These are phyloP conservation scores for Paramecium caudatum DNA, from an alignment of 73 alveolate species.

Conservation along the genomic window DNA sequence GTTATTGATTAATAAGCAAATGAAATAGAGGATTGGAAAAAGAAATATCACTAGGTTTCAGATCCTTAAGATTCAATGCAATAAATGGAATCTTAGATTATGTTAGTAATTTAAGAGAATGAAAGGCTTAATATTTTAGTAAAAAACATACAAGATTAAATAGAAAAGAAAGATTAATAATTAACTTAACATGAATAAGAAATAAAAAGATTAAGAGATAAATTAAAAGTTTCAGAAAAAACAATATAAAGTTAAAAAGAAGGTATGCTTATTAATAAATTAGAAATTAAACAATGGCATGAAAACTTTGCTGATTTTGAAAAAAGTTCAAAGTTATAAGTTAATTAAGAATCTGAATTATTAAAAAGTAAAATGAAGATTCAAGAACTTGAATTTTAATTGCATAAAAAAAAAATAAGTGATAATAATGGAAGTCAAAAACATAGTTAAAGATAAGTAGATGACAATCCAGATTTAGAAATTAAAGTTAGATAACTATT, in stretches of 20 bases:
- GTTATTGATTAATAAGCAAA: slow-evolving; percentile 52
- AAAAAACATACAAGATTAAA: slow-evolving; percentile 24
- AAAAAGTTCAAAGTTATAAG: neutral
- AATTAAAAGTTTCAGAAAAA: slow-evolving; percentile 27
- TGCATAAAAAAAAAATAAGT: slow-evolving; percentile 40
- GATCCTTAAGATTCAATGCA: slow-evolving; percentile 58
- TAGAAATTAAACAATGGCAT: slow-evolving; percentile 64
- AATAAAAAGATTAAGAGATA: slow-evolving; percentile 27
- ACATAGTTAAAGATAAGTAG: neutral
- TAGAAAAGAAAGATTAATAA: slow-evolving; percentile 32
- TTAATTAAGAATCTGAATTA: slow-evolving; percentile 49
- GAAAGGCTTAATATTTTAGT: slow-evolving; percentile 52
- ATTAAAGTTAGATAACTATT: slow-evolving; percentile 1
- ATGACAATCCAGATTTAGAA: slow-evolving; percentile 45
- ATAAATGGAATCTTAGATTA: slow-evolving; percentile 52
- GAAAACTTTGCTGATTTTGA: slow-evolving; percentile 58
- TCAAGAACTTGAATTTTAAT: slow-evolving; percentile 47
- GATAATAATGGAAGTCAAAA: neutral
- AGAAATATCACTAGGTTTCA: neutral
- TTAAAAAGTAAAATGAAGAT: slow-evolving; percentile 60
- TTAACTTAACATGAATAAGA: slow-evolving; percentile 15
- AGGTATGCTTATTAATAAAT: neutral
- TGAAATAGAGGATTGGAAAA: slow-evolving; percentile 60
- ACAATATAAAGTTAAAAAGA: slow-evolving; percentile 43
- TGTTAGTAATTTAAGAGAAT: slow-evolving; percentile 63